These are phyloP conservation scores for Gigaspora rosea DNA, from an alignment of 192 early-diverging fungal genomes.

Conservation along the genomic window DNA sequence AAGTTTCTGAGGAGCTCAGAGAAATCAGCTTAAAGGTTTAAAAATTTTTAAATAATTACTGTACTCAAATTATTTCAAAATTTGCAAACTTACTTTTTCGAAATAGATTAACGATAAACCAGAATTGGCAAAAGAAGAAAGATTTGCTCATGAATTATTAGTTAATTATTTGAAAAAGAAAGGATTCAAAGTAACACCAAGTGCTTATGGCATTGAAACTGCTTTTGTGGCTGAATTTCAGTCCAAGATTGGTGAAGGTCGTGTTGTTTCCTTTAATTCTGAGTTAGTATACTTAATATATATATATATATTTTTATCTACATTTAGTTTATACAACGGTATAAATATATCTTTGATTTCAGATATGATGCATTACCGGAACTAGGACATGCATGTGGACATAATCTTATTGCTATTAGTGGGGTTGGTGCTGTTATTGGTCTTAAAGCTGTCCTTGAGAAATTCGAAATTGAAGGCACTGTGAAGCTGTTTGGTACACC, in stretches of 20 bases:
- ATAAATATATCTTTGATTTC: too few species aligned
- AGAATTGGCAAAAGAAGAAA: slow-evolving; percentile 58
- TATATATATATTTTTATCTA: too few species aligned
- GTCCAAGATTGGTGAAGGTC: slow-evolving; percentile 37
- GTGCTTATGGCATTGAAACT: slow-evolving; percentile 67
- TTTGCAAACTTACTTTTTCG: not conserved
- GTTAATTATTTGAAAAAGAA: slow-evolving; percentile 63
- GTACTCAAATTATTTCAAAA: too few species aligned
- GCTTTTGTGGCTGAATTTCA: slow-evolving; percentile 72
- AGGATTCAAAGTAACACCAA: slow-evolving; percentile 62
- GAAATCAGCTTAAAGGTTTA: slow-evolving; percentile 48
- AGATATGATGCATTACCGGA: slow-evolving; percentile 66
- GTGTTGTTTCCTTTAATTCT: slow-evolving; percentile 27
- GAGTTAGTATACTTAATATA: not conserved
- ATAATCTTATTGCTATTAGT: slow-evolving; percentile 70
- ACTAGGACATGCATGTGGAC: slow-evolving; percentile 68
- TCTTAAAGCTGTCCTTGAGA: slow-evolving; percentile 34
- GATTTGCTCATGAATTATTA: slow-evolving; percentile 61
- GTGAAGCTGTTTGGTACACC: slow-evolving; percentile 77
- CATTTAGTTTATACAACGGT: too few species aligned
- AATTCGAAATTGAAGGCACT: slow-evolving; percentile 49
- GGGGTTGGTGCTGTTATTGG: slow-evolving; percentile 65
- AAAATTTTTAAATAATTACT: too few species aligned
- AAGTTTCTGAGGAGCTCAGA: slow-evolving; percentile 41
- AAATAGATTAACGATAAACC: slow-evolving; percentile 60